Evolutionary conservation across 805 yeast species (phyloP), one percentile per base, ranked within the genome.

Genomic region (Candida nanaspora): DNA sequence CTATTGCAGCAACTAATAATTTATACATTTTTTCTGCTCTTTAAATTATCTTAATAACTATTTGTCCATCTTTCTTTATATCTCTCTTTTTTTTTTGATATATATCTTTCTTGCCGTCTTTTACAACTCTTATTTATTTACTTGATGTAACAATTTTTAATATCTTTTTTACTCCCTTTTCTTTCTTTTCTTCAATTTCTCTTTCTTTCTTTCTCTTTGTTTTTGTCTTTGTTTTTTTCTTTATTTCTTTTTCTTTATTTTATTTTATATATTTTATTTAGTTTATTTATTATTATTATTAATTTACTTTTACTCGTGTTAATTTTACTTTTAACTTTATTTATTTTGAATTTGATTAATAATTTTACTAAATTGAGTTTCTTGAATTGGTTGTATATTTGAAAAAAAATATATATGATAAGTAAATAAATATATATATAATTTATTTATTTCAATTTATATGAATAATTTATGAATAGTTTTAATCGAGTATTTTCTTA

Each of bases 1-100:
- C 98, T 33, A 86, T 93, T 57, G 98, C 98, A 37, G 98, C 98
- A 16, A 93, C 99, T 19, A 94, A 93, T 69, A 93, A 93, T 66
- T 74, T 86, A 52, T 85, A 83, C 66, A 83, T 85, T 45, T 85
- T 85, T 61, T 82, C 91, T 42, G 82, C 93, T 41, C 70, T 80
- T 53, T 83, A 65, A 53, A 8, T 14, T 9, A 30, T 9, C 14
- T 28, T 9, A 28, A 11, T 28, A 6, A 28, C 14, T 28, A 28
- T 11, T 28, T 11, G 14, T 28, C 16, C 33, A 30, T 30, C 21
- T 19, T 16, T 32, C 15, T n/a, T 32, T 26, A 32, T 32, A 18
- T 28, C n/a, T 23, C 25, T 33, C 18, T 33, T 33, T 22, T 21
- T 27, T 13, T 13, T 7, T 5, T 27, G n/a, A 9, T 9, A 9